Evolutionary conservation across 441 rosid genomes (phyloP), one percentile per base, ranked within the genome.

Genomic region (Brassica balearica): DNA sequence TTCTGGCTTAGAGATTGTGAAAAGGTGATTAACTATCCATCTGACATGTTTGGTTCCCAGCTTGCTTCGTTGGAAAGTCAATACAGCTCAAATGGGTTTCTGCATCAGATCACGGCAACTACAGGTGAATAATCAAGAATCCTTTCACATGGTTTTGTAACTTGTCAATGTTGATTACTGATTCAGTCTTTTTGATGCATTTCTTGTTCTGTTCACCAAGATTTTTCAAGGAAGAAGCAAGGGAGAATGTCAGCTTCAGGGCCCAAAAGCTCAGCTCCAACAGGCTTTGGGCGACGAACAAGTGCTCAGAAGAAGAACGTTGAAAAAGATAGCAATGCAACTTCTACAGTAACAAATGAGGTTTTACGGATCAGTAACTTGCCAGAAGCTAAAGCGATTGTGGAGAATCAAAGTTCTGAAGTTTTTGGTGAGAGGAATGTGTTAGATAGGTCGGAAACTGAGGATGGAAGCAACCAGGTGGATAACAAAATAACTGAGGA

Each of bases 201-300:
- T 72, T 61, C 56, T 66, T 9, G 1, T 68, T 64, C 81, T 72
- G 20, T 73, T 60, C 55, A 69, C 17, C 34, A 84, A 93, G 99
- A 95, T 81, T 95, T 88, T 86, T 83, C 92, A 9, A 84, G 78
- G 86, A 86, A 84, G 89, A 95, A 85, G 82, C 88, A 76, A 19
- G 87, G 86, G 81, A 89, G 75, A 78, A 64, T 68, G 17, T 78
- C 89, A 10, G 76, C 82, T 51, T 83, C 88, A n/a, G 85, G 84
- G 71, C 80, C 92, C 22, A 86, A 81, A 83, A 88, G 84, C 64
- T 77, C 89, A 72, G 53, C 77, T 65, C 75, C 88, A 0, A 87
- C 85, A 86, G 89, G 92, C 15, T 85, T 85, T 74, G 72, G 73
- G 60, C 80, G 86, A 7, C 85, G 82, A 78, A 25, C 81, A 58